Evolutionary conservation across 1,284 basidiomycete genomes (phyloP), one percentile per base, ranked within the genome.

Genomic region (Amylostereum areolatum): DNA sequence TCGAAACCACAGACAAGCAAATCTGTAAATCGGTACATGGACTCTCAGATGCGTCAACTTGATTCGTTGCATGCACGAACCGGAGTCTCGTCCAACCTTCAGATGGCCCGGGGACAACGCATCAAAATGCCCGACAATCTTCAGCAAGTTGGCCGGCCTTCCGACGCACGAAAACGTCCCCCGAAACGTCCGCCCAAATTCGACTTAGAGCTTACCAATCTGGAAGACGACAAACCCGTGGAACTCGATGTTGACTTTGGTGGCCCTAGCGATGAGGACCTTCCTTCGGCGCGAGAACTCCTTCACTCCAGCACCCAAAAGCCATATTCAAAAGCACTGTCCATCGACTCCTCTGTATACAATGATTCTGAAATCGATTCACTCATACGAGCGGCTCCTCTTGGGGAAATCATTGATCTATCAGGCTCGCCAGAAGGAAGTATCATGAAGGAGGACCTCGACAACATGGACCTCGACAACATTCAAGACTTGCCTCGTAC

Each of bases 201-300:
- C 54, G 69, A 79, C 51, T 53, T 84, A n/a, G 65, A 78, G 44
- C 73, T 84, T 45, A 62, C 73, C 5, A 68, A 73, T 37, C 56
- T 84, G 47, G 65, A 63, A 28, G 68, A 75, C 37, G 60, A 63
- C 29, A 55, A 55, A 32, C 54, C 41, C 25, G 11, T 18, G 18
- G 18, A 18, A 18, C 55, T 57, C 28, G 63, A 65, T 39, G 56
- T 59, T 37, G 65, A 67, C 28, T 58, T 62, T 44, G 68, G 69
- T 39, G 67, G 67, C 24, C 48, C 50, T 32, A 52, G 47, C 28
- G 69, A 71, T 43, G 74, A 79, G 43, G 75, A 77, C 34, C 63
- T 82, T 12, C 77, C 78, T 1, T 71, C 71, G 24, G 60, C 71
- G 34, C 61, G 63, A 24, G 70, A 73, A 40, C 55, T 72, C 28